A percentile compares a stretch with the other conserved stretches of the same genome.
Conservation (phyloP, 441 rosid species). For the Adansonia gregorii region DNA sequence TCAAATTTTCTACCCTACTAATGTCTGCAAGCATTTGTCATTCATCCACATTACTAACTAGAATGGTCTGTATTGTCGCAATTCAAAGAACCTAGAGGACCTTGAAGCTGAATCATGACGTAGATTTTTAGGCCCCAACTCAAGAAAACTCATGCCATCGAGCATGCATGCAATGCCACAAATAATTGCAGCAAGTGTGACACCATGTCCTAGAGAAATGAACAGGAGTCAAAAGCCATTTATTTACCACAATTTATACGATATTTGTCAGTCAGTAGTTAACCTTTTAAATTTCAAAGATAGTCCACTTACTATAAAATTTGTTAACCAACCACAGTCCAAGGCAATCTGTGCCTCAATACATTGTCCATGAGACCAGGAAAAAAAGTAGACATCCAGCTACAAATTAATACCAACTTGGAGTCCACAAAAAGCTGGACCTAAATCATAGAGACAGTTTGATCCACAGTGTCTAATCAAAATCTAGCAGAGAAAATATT, state of each 20-base stretch:
- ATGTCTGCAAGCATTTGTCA: background rate
- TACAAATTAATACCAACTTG: slow-evolving; percentile 5
- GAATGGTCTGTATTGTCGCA: background rate
- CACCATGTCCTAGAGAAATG: background rate
- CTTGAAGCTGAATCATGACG: background rate
- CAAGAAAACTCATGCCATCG: background rate
- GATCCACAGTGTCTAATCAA: slow-evolving; percentile 8
- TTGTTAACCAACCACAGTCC: too few species aligned
- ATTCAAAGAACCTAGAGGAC: slow-evolving; percentile 16
- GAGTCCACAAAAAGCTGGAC: slow-evolving; percentile 23
- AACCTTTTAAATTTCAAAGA: too few species aligned
- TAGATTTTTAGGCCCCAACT: background rate
- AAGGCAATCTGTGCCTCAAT: background rate
- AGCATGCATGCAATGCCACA: slow-evolving; percentile 2
- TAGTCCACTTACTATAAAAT: too few species aligned
- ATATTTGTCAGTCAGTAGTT: background rate
- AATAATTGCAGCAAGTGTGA: background rate
- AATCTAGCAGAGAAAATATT: background rate
- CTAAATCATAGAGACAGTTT: background rate
- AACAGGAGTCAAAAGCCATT: background rate
- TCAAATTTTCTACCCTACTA: background rate
- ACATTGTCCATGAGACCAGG: background rate
- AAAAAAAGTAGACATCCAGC: background rate
- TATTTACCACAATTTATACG: background rate
- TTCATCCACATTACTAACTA: background rate